Evolutionary conservation across 768 basidiomycete species (phyloP).

Genomic region (Amanita fuliginea): DNA sequence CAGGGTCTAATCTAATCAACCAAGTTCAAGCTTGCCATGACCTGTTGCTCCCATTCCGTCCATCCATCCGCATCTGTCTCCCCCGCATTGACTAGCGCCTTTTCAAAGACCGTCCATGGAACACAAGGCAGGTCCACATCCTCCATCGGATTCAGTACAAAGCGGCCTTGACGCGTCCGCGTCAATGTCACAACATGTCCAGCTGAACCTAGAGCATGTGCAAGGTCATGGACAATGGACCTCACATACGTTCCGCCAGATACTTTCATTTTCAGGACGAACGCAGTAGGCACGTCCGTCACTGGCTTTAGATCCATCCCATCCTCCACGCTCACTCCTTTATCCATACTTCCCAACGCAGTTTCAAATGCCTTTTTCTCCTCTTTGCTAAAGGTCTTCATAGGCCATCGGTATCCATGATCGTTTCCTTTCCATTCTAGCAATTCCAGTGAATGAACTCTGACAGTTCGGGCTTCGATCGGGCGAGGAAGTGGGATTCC

Average conservation of each 20-base stretch:
- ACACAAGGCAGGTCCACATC: constrained; percentile 52
- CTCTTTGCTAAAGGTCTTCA: constrained; percentile 52
- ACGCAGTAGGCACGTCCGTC: constrained; percentile 52
- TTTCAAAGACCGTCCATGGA: constrained; percentile 65
- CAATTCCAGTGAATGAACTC: constrained; percentile 71
- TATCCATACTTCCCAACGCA: constrained; percentile 43
- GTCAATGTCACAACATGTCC: constrained; percentile 91
- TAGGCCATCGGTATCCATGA: constrained; percentile 74
- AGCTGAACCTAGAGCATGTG: constrained; percentile 70
- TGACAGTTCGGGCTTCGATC: constrained; percentile 80
- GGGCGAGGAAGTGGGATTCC: constrained; percentile 88
- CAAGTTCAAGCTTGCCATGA: constrained; percentile 57
- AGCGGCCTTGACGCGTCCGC: constrained; percentile 83
- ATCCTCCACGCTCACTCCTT: constrained; percentile 27
- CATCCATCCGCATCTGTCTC: constrained; percentile 58
- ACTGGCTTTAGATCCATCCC: constrained; percentile 20
- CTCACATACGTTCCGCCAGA: constrained; percentile 97
- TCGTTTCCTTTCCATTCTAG: constrained; percentile 66
- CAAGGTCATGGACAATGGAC: constrained; percentile 90
- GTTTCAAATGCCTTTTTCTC: constrained; percentile 61
- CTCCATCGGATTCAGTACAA: constrained; percentile 37
- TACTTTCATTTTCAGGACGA: constrained; percentile 86
- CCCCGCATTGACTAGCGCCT: constrained; percentile 40
- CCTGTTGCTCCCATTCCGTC: constrained; percentile 73
- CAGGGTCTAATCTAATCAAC: constrained; percentile 21